These are phyloP conservation scores for Dioscorea zingiberensis DNA, from an alignment of 106 monocot genomes.

Conservation along the genomic window DNA sequence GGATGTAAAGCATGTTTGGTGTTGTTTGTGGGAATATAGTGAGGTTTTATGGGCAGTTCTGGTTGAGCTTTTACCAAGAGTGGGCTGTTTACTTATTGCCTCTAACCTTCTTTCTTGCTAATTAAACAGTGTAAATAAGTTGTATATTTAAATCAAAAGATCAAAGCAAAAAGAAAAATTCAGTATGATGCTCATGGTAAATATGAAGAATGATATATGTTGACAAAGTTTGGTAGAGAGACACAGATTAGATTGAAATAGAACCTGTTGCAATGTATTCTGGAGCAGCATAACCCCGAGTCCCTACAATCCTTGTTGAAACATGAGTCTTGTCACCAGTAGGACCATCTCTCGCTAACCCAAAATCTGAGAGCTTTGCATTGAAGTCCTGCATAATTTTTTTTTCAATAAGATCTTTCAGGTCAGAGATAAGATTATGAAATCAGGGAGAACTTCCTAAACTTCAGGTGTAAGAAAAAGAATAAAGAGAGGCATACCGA, in stretches of 20 bases:
- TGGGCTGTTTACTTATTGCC: too few relatives aligned
- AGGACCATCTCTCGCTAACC: constrained; percentile 82
- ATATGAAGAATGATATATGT: neutral
- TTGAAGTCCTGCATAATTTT: constrained; percentile 58
- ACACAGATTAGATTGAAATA: neutral
- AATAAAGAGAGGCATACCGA: constrained; percentile 34
- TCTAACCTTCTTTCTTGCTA: too few relatives aligned
- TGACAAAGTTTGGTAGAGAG: neutral
- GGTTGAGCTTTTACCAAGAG: too few relatives aligned
- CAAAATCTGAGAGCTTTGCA: constrained; percentile 94
- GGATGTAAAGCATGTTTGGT: too few relatives aligned
- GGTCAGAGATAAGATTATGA: too few relatives aligned
- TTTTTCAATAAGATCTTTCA: neutral
- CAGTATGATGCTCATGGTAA: too few relatives aligned
- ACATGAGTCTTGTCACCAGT: constrained; percentile 90
- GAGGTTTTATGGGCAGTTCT: too few relatives aligned
- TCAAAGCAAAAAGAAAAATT: neutral
- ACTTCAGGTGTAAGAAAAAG: neutral
- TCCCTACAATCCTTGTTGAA: constrained; percentile 78
- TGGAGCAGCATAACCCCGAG: constrained; percentile 88
- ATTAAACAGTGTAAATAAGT: too few relatives aligned
- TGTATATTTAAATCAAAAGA: neutral
- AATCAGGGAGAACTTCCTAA: neutral
- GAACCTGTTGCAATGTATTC: constrained; percentile 86
- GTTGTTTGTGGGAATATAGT: too few relatives aligned